phyloP scores from a whole-genome alignment of 75 land plant genomes.

The Pinus tabuliformis region DNA sequence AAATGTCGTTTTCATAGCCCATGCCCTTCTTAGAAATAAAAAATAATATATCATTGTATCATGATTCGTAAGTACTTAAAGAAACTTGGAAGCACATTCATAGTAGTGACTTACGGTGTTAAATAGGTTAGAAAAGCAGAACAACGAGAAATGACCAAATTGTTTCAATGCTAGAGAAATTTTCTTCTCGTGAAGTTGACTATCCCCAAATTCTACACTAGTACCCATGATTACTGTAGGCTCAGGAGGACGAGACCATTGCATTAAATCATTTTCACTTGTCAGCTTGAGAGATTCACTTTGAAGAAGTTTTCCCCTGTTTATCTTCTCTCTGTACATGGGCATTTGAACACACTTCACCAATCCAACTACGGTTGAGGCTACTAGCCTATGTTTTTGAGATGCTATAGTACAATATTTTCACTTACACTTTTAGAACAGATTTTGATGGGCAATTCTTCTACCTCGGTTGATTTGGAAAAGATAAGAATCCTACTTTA shows the following conservation, averaged over 20 bases:
- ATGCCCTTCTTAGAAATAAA: neutral
- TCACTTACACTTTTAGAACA: too few relatives aligned
- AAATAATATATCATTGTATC: too few relatives aligned
- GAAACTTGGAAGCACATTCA: neutral
- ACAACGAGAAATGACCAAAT: slow-evolving; percentile 1
- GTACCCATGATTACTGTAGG: slow-evolving; percentile 2
- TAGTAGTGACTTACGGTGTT: neutral
- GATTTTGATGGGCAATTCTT: too few relatives aligned
- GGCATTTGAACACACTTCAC: too few relatives aligned
- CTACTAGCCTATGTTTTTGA: too few relatives aligned
- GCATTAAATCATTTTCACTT: neutral
- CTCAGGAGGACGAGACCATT: slow-evolving; percentile 2
- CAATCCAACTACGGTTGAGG: too few relatives aligned
- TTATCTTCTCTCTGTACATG: too few relatives aligned
- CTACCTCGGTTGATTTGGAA: too few relatives aligned
- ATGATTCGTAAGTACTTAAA: neutral
- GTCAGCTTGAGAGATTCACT: too few relatives aligned
- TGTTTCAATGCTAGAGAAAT: neutral
- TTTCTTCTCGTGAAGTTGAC: neutral
- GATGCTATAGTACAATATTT: too few relatives aligned
- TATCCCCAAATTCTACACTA: slow-evolving; percentile 1
- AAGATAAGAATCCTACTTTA: too few relatives aligned
- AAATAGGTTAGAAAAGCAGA: slow-evolving; percentile 2
- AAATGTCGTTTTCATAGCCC: neutral
- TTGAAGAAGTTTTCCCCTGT: too few relatives aligned